Evolutionary conservation across 1,284 basidiomycete genomes (phyloP).

Genomic region (Heterobasidion occidentale): DNA sequence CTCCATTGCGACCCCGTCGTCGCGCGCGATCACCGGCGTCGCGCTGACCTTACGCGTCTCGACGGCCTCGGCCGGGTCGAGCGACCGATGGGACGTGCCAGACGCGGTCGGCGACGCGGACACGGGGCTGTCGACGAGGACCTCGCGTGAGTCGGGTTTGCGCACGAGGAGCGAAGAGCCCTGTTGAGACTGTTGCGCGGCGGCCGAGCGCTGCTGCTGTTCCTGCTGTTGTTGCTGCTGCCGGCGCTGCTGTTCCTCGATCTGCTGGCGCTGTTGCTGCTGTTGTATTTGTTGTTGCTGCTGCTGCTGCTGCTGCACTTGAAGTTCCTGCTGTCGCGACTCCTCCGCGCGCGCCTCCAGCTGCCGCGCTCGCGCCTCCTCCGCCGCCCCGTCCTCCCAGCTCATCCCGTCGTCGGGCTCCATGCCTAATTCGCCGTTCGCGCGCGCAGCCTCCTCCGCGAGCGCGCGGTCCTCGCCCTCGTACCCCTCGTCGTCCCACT

Average conservation of each 20-base stretch:
- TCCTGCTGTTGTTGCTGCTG: conserved; percentile 16
- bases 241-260: conserved; percentile 13
- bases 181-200: background rate
- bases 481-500: conserved; percentile 71
- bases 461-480: conserved; percentile 60
- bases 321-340: conserved; percentile 15
- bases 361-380: conserved; percentile 34
- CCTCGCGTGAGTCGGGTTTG: conserved; percentile 7
- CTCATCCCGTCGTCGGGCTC: conserved; percentile 70
- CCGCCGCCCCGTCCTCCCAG: conserved; percentile 62
- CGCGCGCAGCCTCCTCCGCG: conserved; percentile 38
- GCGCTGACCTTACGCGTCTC: conserved; percentile 13
- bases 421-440: conserved; percentile 23
- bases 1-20: conserved; percentile 1
- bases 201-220: background rate
- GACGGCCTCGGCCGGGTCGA: conserved; percentile 10
- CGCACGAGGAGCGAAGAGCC: conserved; percentile 8
- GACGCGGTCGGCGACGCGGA: conserved; percentile 9
- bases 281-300: conserved; percentile 26
- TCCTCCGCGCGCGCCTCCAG: conserved; percentile 6
- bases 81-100: conserved; percentile 2
- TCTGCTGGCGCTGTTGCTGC: conserved; percentile 16
- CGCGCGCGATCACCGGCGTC: conserved; percentile 11
- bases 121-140: conserved; percentile 3
- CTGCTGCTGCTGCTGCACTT: conserved; percentile 21